Conservation (phyloP, 768 basidiomycete genomes). For the Mycena vitilis region DNA sequence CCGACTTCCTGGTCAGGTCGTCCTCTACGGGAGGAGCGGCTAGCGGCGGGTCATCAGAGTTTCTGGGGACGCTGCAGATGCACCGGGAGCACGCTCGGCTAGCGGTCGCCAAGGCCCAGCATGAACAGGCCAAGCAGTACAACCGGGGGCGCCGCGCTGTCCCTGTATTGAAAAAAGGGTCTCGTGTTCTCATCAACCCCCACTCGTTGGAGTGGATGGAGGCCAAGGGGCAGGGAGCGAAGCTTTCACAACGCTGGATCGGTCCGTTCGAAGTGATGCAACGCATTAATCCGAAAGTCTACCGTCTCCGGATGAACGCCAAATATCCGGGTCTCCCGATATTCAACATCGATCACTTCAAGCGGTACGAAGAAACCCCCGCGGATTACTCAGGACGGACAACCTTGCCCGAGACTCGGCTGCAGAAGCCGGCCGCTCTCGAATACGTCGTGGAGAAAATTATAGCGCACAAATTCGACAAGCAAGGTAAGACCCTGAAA, state of each 20-base stretch:
- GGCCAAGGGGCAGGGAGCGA: neutral
- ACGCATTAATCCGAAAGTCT: neutral
- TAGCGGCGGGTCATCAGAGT: no score
- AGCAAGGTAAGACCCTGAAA: neutral
- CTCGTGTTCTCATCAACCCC: neutral
- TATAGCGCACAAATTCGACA: constrained; percentile 14
- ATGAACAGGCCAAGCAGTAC: neutral
- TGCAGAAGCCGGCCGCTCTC: neutral
- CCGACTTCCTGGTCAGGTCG: no score
- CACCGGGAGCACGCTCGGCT: neutral
- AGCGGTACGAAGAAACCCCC: neutral
- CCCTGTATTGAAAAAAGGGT: neutral
- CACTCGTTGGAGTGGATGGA: neutral
- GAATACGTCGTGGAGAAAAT: constrained; percentile 26
- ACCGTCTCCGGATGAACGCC: neutral
- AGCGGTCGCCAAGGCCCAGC: neutral
- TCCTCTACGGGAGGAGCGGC: no score
- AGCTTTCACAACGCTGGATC: neutral
- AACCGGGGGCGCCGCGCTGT: neutral
- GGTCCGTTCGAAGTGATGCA: neutral
- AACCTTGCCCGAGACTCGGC: neutral
- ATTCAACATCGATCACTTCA: neutral
- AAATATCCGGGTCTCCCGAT: neutral
- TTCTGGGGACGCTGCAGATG: neutral
- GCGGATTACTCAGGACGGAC: neutral